Conservation (phyloP, 768 basidiomycete genomes). For the Mycena indigotica region DNA sequence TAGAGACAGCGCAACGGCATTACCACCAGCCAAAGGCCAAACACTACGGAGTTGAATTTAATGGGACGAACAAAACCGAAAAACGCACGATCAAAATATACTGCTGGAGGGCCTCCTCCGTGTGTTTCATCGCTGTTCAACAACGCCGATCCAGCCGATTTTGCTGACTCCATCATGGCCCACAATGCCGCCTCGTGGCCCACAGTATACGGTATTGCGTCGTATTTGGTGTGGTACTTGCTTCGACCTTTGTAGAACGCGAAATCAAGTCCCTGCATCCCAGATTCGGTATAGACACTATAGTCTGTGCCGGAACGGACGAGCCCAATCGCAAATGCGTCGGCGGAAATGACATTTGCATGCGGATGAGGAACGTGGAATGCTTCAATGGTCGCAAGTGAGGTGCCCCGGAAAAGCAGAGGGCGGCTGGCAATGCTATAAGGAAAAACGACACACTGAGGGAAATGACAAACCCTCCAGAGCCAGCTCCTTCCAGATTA, state of each 20-base stretch:
- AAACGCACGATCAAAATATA: conserved; percentile 75
- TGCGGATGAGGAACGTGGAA: conserved; percentile 71
- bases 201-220: conserved; percentile 60
- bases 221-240: conserved; percentile 76
- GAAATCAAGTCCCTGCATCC: conserved; percentile 73
- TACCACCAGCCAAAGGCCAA: conserved; percentile 54
- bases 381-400: conserved; percentile 53
- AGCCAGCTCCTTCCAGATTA: conserved; percentile 80
- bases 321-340: conserved; percentile 65
- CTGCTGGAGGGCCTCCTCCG: conserved; percentile 37
- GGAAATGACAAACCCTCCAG: conserved; percentile 60
- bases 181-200: conserved; percentile 64
- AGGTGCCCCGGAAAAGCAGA: conserved; percentile 73
- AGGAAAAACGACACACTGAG: background rate
- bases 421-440: conserved; percentile 55
- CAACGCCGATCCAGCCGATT: conserved; percentile 56
- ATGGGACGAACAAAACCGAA: background rate
- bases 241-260: conserved; percentile 78
- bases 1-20: conserved; percentile 55
- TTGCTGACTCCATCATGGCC: conserved; percentile 75
- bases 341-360: conserved; percentile 67
- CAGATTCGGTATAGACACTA: conserved; percentile 58
- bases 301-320: conserved; percentile 77
- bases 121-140: conserved; percentile 44
- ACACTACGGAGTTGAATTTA: conserved; percentile 51